These are phyloP conservation scores for Phytophthora melonis DNA, from an alignment of 352 stramenopile species.

Conservation along the genomic window DNA sequence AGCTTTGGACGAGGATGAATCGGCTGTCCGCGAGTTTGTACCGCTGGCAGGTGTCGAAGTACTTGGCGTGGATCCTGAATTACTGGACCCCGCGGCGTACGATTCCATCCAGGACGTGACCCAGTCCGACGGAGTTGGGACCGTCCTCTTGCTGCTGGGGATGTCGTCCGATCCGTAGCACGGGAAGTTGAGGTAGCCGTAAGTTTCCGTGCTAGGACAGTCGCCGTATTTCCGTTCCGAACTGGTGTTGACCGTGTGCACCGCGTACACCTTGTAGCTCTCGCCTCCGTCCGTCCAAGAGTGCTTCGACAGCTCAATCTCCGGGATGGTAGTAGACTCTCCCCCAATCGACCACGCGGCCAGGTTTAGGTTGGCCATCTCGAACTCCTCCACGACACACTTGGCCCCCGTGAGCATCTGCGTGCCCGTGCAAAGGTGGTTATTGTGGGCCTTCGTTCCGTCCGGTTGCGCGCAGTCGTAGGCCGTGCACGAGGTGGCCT, in stretches of 20 bases:
- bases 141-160: conserved; percentile 1
- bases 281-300: conserved; percentile 21
- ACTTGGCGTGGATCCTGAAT: conserved; percentile 1
- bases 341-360: conserved; percentile 42
- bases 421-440: conserved; percentile 27
- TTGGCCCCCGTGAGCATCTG: conserved; percentile 36
- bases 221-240: conserved; percentile 26
- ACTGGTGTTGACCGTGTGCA: conserved; percentile 21
- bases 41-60: neutral
- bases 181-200: conserved; percentile 38
- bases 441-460: conserved; percentile 19
- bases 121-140: conserved; percentile 31
- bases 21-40: neutral
- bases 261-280: conserved; percentile 32
- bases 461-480: conserved; percentile 32
- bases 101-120: conserved; percentile 33
- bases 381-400: conserved; percentile 37
- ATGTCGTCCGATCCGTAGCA: conserved; percentile 31
- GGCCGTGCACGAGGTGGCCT: conserved; percentile 19
- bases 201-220: conserved; percentile 21
- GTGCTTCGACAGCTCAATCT: conserved; percentile 35
- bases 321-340: conserved; percentile 17
- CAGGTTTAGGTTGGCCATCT: conserved; percentile 14
- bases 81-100: conserved; percentile 1
- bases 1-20: conserved; percentile 2